Percentiles rank a stretch among this genome's conserved stretches.
These are phyloP conservation scores for Lobosporangium transversale DNA, from an alignment of 192 early-diverging fungal species.

Conservation along the genomic window DNA sequence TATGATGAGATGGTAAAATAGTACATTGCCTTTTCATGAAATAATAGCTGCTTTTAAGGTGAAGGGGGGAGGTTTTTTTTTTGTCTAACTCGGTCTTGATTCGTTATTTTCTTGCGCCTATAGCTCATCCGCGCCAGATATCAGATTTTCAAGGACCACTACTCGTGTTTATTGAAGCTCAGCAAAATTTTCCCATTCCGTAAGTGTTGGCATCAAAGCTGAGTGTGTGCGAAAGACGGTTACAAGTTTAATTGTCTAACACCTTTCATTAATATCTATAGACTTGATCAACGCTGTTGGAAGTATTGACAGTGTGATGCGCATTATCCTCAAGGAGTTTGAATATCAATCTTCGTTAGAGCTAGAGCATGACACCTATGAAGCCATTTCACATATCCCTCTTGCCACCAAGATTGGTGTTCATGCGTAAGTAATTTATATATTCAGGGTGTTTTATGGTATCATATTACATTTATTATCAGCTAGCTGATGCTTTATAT, in stretches of 20 bases:
- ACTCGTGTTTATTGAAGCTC: slow-evolving; percentile 61
- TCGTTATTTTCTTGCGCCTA: too few species aligned
- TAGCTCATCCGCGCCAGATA: slow-evolving; percentile 66
- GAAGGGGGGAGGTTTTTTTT: too few species aligned
- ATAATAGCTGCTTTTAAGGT: too few species aligned
- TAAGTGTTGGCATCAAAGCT: slow-evolving; percentile 49
- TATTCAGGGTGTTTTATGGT: too few species aligned
- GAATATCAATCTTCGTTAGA: slow-evolving; percentile 68
- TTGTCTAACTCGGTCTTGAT: too few species aligned
- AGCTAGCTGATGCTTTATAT: background rate
- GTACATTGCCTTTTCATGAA: too few species aligned
- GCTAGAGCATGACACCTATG: slow-evolving; percentile 62
- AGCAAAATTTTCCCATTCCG: slow-evolving; percentile 70
- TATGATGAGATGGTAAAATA: slow-evolving; percentile 59
- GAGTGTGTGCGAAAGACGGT: too few species aligned
- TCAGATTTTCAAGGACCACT: slow-evolving; percentile 67
- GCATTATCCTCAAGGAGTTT: slow-evolving; percentile 67
- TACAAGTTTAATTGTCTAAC: too few species aligned
- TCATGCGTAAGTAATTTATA: slow-evolving; percentile 53
- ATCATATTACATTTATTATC: background rate
- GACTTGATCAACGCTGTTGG: slow-evolving; percentile 69
- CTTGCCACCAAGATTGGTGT: slow-evolving; percentile 68
- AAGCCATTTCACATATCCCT: slow-evolving; percentile 67
- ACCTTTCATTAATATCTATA: slow-evolving; percentile 8
- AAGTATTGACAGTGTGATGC: slow-evolving; percentile 65